phyloP scores from a whole-genome alignment of 805 yeast genomes.

The Saccharomycopsis vini region DNA sequence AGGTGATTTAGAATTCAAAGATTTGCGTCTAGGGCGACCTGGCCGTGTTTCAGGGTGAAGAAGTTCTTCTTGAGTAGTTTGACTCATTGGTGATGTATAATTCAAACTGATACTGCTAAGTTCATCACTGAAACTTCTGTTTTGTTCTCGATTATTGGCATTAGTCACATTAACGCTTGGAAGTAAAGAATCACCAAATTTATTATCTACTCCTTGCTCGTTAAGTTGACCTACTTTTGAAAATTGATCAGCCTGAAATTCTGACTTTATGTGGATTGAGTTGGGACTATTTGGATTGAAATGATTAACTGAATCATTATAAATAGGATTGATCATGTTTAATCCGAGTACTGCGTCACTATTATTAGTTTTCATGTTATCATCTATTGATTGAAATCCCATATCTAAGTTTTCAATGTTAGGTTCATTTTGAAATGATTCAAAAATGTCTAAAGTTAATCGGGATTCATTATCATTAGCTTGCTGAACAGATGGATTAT shows the following conservation, averaged over 20 bases:
- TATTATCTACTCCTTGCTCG: constrained; percentile 17
- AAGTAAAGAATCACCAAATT: constrained; percentile 17
- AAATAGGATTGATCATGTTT: too few species aligned
- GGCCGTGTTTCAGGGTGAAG: constrained; percentile 35
- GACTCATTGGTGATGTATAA: constrained; percentile 29
- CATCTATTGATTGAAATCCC: too few species aligned
- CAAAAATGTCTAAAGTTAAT: too few species aligned
- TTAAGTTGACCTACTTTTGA: neutral
- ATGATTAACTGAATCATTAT: too few species aligned
- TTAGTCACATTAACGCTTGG: constrained; percentile 17
- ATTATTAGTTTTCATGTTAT: too few species aligned
- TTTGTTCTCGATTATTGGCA: neutral
- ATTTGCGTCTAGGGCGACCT: constrained; percentile 24
- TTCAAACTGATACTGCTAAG: neutral
- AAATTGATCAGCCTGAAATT: neutral
- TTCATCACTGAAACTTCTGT: constrained; percentile 19
- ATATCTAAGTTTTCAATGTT: too few species aligned
- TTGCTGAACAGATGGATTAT: too few species aligned
- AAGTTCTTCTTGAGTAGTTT: constrained; percentile 20
- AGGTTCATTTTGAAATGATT: too few species aligned
- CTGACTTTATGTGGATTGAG: too few species aligned
- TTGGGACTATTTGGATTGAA: too few species aligned
- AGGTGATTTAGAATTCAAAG: constrained; percentile 11
- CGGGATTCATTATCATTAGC: too few species aligned
- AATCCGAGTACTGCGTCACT: too few species aligned